phyloP scores from a whole-genome alignment of 257 asterid genomes.

The Leonotis leonurus region DNA sequence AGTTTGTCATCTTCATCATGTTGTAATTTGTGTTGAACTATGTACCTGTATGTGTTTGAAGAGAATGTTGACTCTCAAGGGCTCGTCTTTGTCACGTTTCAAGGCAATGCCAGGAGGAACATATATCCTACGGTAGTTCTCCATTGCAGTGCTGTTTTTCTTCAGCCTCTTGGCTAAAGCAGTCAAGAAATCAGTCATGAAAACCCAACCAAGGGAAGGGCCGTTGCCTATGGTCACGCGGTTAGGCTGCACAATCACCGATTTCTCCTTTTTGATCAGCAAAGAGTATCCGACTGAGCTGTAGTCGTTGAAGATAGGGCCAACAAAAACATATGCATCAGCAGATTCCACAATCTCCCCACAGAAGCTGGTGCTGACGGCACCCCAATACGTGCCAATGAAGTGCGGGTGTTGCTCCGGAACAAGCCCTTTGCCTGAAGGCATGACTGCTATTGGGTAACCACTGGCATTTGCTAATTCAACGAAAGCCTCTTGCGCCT shows the following conservation, averaged over 20 bases:
- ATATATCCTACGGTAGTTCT: conserved; percentile 42
- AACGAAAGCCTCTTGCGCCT: conserved; percentile 30
- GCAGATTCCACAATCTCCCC: conserved; percentile 57
- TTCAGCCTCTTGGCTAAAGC: conserved; percentile 38
- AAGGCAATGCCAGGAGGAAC: conserved; percentile 44
- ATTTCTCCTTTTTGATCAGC: conserved; percentile 43
- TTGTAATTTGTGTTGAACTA: too few species aligned
- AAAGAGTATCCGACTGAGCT: conserved; percentile 55
- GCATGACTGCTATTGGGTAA: conserved; percentile 48
- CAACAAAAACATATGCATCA: conserved; percentile 44
- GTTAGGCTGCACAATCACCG: conserved; percentile 41
- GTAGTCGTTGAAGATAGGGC: conserved; percentile 48
- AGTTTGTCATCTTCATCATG: too few species aligned
- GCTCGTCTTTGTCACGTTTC: conserved; percentile 30
- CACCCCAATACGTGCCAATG: too few species aligned
- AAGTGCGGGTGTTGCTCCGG: too few species aligned
- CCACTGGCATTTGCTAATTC: conserved; percentile 41
- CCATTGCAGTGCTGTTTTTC: conserved; percentile 42
- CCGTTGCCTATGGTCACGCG: conserved; percentile 49
- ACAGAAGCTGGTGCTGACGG: conserved; percentile 44
- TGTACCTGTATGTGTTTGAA: conserved; percentile 50
- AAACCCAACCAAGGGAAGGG: conserved; percentile 50
- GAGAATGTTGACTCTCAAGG: conserved; percentile 46
- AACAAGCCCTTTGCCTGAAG: conserved; percentile 42
- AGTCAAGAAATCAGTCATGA: conserved; percentile 40